Conservation (phyloP, 495 filamentous ascomycete genomes). For the Darksidea phi region DNA sequence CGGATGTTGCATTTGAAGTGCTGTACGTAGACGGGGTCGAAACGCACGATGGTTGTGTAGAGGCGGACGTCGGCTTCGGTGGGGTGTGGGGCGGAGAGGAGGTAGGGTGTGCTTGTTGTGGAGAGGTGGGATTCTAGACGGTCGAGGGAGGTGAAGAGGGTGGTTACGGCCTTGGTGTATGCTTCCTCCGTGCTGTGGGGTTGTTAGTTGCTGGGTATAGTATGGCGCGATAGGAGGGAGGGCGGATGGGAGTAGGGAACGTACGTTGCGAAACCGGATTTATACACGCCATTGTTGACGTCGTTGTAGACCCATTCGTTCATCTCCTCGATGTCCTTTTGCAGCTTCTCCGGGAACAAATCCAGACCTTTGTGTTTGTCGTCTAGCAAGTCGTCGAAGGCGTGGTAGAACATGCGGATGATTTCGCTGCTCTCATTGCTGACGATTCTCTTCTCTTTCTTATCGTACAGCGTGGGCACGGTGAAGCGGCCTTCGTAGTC, state of each 20-base stretch:
- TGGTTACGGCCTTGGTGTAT: conserved; percentile 65
- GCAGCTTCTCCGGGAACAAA: conserved; percentile 61
- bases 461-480: conserved; percentile 78
- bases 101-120: conserved; percentile 58
- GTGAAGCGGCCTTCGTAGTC: conserved; percentile 74
- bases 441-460: conserved; percentile 67
- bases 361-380: conserved; percentile 59
- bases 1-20: conserved; percentile 91
- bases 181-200: conserved; percentile 62
- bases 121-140: conserved; percentile 65
- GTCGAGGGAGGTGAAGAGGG: conserved; percentile 72
- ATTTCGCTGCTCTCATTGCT: conserved; percentile 87
- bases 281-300: conserved; percentile 88
- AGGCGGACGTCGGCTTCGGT: conserved; percentile 83
- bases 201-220: conserved; percentile 1
- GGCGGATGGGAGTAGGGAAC: conserved; percentile 12
- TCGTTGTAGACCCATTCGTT: conserved; percentile 83
- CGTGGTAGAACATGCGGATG: conserved; percentile 70
- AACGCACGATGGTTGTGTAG: conserved; percentile 80
- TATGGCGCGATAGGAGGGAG: conserved; percentile 46
- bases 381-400: conserved; percentile 72
- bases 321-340: conserved; percentile 64
- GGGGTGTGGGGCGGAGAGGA: conserved; percentile 61
- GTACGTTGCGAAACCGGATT: conserved; percentile 65
- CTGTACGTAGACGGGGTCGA: conserved; percentile 87